Conservation (phyloP, 1,139 yeast species). For the Blastobotrys arbuscula region DNA sequence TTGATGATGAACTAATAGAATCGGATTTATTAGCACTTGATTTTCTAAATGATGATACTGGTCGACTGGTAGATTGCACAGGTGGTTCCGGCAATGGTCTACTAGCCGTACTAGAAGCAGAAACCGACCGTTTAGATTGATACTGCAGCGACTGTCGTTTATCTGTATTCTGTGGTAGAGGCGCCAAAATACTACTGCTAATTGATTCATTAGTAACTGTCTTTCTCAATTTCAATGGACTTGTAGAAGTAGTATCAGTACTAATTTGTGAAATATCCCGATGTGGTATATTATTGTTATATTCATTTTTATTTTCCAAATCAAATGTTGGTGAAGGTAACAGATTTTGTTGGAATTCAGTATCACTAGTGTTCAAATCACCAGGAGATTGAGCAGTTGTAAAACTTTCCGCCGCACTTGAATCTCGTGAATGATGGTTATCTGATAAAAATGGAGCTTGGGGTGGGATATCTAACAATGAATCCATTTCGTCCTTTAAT, state of each 20-base stretch:
- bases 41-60: background rate
- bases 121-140: background rate
- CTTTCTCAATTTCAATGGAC: constrained; percentile 3
- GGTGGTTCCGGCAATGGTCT: constrained; percentile 4
- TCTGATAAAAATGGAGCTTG: constrained; percentile 12
- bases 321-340: background rate
- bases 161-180: background rate
- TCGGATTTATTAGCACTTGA: background rate
- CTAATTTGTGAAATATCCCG: background rate
- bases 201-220: background rate
- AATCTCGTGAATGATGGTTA: constrained; percentile 15
- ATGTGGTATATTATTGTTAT: background rate
- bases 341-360: background rate
- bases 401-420: constrained; percentile 21
- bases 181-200: background rate
- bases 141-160: background rate
- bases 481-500: constrained; percentile 15
- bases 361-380: constrained; percentile 2
- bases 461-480: constrained; percentile 12
- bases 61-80: background rate
- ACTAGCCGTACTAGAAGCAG: background rate
- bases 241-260: background rate
- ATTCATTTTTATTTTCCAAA: background rate
- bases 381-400: constrained; percentile 18
- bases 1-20: background rate